phyloP scores from a whole-genome alignment of 495 filamentous ascomycete genomes.

The Podospora australis region DNA sequence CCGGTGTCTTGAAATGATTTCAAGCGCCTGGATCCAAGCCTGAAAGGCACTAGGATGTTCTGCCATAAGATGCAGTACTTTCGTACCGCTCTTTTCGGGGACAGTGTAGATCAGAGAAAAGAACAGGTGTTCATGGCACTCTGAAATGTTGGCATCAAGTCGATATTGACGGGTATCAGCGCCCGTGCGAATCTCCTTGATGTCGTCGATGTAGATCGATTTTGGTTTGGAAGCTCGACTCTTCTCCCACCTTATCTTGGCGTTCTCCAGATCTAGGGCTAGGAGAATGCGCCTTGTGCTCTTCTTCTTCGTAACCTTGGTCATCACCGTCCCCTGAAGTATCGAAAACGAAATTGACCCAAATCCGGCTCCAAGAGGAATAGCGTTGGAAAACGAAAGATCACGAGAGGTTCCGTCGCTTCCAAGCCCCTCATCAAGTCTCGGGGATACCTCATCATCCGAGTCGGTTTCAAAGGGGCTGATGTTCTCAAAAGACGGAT shows the following conservation, averaged over 20 bases:
- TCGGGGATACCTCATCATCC: conserved; percentile 53
- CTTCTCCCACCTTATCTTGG: conserved; percentile 82
- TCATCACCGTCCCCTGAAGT: conserved; percentile 66
- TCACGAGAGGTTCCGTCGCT: conserved; percentile 26
- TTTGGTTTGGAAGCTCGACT: conserved; percentile 72
- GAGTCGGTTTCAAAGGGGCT: conserved; percentile 55
- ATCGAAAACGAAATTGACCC: conserved; percentile 58
- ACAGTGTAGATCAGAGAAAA: conserved; percentile 83
- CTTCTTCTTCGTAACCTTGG: conserved; percentile 75
- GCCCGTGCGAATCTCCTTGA: conserved; percentile 79
- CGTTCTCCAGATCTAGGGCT: conserved; percentile 69
- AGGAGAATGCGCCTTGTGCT: conserved; percentile 67
- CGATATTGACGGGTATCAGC: conserved; percentile 84
- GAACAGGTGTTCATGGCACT: conserved; percentile 61
- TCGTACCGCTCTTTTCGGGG: conserved; percentile 64
- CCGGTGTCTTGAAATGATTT: conserved; percentile 72
- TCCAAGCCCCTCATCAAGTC: conserved; percentile 24
- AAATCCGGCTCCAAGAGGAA: conserved; percentile 28
- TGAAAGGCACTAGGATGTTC: conserved; percentile 60
- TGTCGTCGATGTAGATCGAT: conserved; percentile 87
- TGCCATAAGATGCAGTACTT: conserved; percentile 74
- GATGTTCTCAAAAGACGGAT: conserved; percentile 42
- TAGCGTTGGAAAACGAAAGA: conserved; percentile 33
- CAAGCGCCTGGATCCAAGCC: conserved; percentile 74
- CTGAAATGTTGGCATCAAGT: conserved; percentile 66